Conservation (phyloP, 2,329 filamentous ascomycete genomes). For the Nothophoma quercina region DNA sequence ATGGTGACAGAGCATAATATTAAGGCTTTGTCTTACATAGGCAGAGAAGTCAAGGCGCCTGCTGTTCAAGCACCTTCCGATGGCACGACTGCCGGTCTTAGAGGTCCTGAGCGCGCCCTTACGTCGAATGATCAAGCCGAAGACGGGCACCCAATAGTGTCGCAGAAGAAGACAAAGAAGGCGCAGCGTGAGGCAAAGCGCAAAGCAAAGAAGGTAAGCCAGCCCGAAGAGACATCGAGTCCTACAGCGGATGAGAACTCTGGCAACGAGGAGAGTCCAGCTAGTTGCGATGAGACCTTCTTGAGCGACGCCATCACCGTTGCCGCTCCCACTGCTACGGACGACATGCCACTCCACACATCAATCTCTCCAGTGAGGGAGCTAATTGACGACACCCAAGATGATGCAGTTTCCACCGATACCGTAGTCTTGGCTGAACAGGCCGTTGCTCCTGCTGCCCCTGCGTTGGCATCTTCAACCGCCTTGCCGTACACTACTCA, state of each 20-base stretch:
- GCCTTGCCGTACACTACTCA: slow-evolving; percentile 1
- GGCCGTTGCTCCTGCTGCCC: too few species aligned
- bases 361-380: not conserved
- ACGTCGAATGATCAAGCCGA: not conserved
- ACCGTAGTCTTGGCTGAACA: not conserved
- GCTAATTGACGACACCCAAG: not conserved
- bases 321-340: not conserved
- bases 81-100: not conserved
- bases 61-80: not conserved
- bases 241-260: not conserved
- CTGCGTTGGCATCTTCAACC: not conserved
- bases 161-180: slow-evolving; percentile 39
- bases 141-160: slow-evolving; percentile 11
- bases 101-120: not conserved
- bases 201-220: slow-evolving; percentile 30
- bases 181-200: slow-evolving; percentile 23
- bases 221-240: not conserved
- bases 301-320: not conserved
- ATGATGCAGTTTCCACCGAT: not conserved
- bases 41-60: too few species aligned
- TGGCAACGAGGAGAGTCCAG: not conserved
- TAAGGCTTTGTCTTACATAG: not conserved
- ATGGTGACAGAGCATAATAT: too few species aligned
- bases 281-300: not conserved
- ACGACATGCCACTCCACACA: not conserved